These are phyloP conservation scores for Candida tibetensis DNA, from an alignment of 805 yeast species.

Conservation along the genomic window DNA sequence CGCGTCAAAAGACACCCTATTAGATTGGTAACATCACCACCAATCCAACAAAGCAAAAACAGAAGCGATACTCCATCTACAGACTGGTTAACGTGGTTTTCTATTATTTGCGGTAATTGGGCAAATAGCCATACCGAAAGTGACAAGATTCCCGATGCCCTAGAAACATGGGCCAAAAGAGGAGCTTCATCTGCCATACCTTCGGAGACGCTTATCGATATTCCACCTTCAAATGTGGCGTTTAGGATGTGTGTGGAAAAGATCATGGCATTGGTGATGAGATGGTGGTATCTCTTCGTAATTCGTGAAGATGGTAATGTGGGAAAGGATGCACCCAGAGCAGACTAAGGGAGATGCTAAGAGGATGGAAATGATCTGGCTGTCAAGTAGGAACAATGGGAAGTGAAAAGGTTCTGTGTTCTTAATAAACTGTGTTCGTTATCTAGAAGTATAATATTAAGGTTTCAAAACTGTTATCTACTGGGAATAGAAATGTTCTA, in stretches of 20 bases:
- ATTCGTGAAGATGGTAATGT: too few species aligned
- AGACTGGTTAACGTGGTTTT: conserved; percentile 29
- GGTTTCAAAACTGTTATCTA: too few species aligned
- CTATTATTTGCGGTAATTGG: conserved; percentile 28
- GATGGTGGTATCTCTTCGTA: too few species aligned
- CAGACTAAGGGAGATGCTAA: too few species aligned
- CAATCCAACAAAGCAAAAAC: conserved; percentile 34
- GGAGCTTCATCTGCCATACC: neutral
- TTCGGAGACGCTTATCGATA: neutral
- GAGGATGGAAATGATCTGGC: too few species aligned
- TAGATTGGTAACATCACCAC: conserved; percentile 46
- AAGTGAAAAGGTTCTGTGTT: too few species aligned
- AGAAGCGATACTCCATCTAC: conserved; percentile 34
- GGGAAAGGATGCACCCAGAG: too few species aligned
- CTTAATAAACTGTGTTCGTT: too few species aligned
- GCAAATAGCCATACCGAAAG: conserved; percentile 27
- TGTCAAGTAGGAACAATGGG: too few species aligned
- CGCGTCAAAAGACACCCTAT: conserved; percentile 72
- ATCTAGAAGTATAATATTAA: too few species aligned
- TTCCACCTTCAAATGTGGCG: neutral
- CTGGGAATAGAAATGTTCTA: too few species aligned
- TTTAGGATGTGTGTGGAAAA: neutral
- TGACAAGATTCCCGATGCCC: conserved; percentile 19
- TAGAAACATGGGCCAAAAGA: conserved; percentile 7
- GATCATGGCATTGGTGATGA: too few species aligned